Evolutionary conservation across 2,329 filamentous ascomycete genomes (phyloP), one percentile per base, ranked within the genome.

Genomic region (Dactylella cylindrospora): DNA sequence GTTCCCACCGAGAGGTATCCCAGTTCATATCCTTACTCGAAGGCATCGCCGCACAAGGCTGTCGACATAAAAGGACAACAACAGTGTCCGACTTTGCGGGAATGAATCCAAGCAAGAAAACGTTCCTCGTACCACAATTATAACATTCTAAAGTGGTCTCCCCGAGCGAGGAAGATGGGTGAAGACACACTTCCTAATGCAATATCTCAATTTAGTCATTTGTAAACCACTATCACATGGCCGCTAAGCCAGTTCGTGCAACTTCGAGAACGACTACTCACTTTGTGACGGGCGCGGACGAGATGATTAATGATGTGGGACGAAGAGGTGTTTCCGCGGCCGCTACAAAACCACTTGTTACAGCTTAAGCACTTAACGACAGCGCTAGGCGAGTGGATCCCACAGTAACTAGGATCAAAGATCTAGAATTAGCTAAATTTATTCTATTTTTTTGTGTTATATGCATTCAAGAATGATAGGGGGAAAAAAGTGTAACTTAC

Each of bases 21-120:
- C 93, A 98, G 73, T 93, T 98, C 90, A 98, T 97, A 70, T 98
- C 93, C 75, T 98, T 98, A 67, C 89, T 91, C 26, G 93, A 97
- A 1, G 90, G 87, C 76, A 88, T 91, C 22, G 93, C 86, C 26
- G 91, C 93, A 73, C 93, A 98, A 39, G 93, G 93, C 74, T 97
- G 93, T 64, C 93, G 90, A 73, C 93, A 98, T 29, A 98, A 81
- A 36, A 98, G 82, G 19, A 98, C 93, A 5, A 98, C 94, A 22
- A 98, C 93, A 0, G 93, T 96, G 71, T 98, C 94, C 8, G 93
- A 97, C 73, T 98, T 98, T 53, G 93, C 93, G 7, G 93, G 94
- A 68, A 98, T 98, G 73, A 98, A 98, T 5, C 93, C 93, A 22
- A 98, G 84, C 28, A 97, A 79, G 69, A 98, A 98, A 41, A 96